Evolutionary conservation across 2,329 filamentous ascomycete species (phyloP).

Genomic region (Claviceps sp.): DNA sequence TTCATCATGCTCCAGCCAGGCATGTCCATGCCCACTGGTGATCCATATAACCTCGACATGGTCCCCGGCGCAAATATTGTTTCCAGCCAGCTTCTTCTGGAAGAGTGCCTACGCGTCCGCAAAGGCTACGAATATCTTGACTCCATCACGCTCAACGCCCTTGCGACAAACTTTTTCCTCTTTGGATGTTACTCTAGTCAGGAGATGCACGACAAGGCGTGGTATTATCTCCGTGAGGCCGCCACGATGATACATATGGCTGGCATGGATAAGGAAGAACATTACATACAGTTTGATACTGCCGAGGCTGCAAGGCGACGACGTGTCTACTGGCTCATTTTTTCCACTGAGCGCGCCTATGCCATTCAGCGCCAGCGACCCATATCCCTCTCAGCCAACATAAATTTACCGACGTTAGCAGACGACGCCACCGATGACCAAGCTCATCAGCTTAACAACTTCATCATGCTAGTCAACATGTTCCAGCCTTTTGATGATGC

Average conservation of each 20-base stretch:
- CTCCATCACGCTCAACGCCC: slow-evolving; percentile 38
- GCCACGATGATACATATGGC: slow-evolving; percentile 53
- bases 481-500: slow-evolving; percentile 54
- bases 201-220: slow-evolving; percentile 62
- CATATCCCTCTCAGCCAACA: slow-evolving; percentile 54
- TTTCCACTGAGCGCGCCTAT: slow-evolving; percentile 60
- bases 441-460: slow-evolving; percentile 38
- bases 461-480: slow-evolving; percentile 46
- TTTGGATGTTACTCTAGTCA: slow-evolving; percentile 60
- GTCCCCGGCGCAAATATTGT: slow-evolving; percentile 47
- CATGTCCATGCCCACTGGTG: slow-evolving; percentile 44
- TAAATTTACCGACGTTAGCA: slow-evolving; percentile 48
- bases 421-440: slow-evolving; percentile 47
- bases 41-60: slow-evolving; percentile 42
- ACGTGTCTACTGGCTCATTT: slow-evolving; percentile 60
- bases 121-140: slow-evolving; percentile 49
- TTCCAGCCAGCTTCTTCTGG: slow-evolving; percentile 51
- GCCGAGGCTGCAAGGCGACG: slow-evolving; percentile 50
- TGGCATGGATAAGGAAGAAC: slow-evolving; percentile 48
- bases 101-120: slow-evolving; percentile 52
- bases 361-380: slow-evolving; percentile 58
- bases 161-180: slow-evolving; percentile 68
- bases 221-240: slow-evolving; percentile 68
- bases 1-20: slow-evolving; percentile 59
- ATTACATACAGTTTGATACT: slow-evolving; percentile 44